These are phyloP conservation scores for Aquanectria penicillioides DNA, from an alignment of 2,329 filamentous ascomycete species.

Conservation along the genomic window DNA sequence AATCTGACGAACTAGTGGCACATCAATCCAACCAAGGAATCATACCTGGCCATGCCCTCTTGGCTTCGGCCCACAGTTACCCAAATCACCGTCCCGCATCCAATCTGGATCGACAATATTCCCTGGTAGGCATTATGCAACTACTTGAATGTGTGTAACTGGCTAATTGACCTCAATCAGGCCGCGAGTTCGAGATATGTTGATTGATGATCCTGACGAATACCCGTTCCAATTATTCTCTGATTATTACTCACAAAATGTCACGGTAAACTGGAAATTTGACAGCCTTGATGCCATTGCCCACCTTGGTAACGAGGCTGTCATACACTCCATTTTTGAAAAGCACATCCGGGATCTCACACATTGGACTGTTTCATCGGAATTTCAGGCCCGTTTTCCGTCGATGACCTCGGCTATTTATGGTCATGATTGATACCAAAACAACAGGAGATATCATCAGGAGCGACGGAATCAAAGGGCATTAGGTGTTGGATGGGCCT, in stretches of 20 bases:
- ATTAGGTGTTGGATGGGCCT: no score
- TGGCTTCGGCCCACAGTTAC: background rate
- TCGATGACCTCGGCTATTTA: no score
- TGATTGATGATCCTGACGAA: background rate
- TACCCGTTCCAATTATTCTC: background rate
- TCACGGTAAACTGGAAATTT: background rate
- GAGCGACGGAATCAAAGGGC: no score
- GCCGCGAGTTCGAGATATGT: background rate
- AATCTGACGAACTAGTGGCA: no score
- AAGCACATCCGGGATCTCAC: slow-evolving; percentile 1
- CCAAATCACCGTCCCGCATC: background rate
- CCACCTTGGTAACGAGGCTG: background rate
- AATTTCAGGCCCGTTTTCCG: no score
- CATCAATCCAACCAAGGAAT: background rate
- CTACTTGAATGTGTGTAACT: no score
- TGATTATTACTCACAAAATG: background rate
- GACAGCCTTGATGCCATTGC: slow-evolving; percentile 2
- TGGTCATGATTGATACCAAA: no score
- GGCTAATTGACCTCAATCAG: background rate
- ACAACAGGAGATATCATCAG: no score
- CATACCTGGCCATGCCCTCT: background rate
- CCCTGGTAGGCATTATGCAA: background rate
- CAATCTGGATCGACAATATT: slow-evolving; percentile 3
- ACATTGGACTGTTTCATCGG: no score
- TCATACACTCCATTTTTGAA: background rate